Base-by-base conservation (phyloP, 2,329 filamentous ascomycete genomes). In the Fusarium sp. region DNA sequence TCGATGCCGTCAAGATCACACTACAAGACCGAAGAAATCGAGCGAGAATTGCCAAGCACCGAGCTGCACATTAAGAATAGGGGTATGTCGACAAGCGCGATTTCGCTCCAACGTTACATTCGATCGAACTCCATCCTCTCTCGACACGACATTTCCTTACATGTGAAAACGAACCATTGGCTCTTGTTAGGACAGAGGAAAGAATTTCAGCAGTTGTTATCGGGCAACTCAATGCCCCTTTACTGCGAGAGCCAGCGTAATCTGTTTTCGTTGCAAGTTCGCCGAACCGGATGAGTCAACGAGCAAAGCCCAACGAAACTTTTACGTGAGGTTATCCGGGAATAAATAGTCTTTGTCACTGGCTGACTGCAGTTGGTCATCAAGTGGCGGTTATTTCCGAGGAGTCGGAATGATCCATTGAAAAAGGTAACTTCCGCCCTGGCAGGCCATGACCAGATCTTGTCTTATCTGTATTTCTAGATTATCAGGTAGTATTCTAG, bases 401-500 rank as follows among this genome's bases (percentile, higher is more conserved):
- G 28, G 17, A 24, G 6, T 20, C 17, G n/a, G 22, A 28, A 41
- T 5, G 20, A 24, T 17, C 48, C 39, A 38, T 63, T 2, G 8
- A 36, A 18, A 69, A 35, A 28, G 57, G 72, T 28, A 63, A 57
- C 28, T 50, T 67, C 39, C 53, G 56, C 28, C 32, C 9, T 36
- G 32, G 32, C 15, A 30, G 57, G 32, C 9, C 22, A 53, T 42
- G 13, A 7, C 5, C 13, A 12, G 36, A 63, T 18, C 20, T 55
- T 32, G 35, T 17, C 22, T 55, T 59, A 57, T 63, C 58, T 44
- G n/a, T 8, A 11, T 30, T 26, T 8, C 36, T 60, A 38, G 15
- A 28, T 51, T 69, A 48, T 39, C 58, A 65, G 9, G 39, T 70
- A 36, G 47, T 26, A 53, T 28, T 51, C 44, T 41, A 56, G 66